A percentile compares a stretch with the other conserved stretches of the same genome.
Evolutionary conservation across 2,329 filamentous ascomycete species (phyloP).

Genomic region (Rhynchosporium secalis): DNA sequence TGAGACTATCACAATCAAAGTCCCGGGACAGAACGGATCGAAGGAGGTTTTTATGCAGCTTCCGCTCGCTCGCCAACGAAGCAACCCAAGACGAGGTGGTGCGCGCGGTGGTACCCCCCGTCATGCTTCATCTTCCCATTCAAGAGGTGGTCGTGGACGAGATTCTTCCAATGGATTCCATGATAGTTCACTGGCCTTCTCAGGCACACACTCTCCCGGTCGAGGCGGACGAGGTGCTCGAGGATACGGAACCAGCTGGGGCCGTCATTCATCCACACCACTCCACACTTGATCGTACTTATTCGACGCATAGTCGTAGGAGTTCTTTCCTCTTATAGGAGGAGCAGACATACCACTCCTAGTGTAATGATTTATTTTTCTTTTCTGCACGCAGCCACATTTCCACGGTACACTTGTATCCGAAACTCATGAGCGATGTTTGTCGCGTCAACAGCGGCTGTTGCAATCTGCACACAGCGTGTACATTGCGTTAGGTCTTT

Average conservation of each 20-base stretch:
- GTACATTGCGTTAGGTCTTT: constrained; percentile 35
- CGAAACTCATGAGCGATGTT: constrained; percentile 37
- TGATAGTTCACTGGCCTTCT: constrained; percentile 30
- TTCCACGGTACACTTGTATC: constrained; percentile 40
- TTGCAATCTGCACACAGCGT: constrained; percentile 37
- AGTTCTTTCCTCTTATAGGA: constrained; percentile 10
- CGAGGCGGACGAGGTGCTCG: constrained; percentile 32
- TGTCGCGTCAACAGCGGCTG: constrained; percentile 34
- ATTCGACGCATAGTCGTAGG: constrained; percentile 16
- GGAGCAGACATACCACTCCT: constrained; percentile 23
- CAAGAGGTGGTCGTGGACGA: constrained; percentile 36
- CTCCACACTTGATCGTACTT: constrained; percentile 34
- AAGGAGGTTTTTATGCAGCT: constrained; percentile 45
- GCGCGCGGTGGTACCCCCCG: constrained; percentile 31
- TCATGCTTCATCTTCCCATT: constrained; percentile 33
- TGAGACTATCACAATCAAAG: constrained; percentile 46
- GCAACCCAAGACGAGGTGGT: constrained; percentile 38
- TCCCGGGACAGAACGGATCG: constrained; percentile 48
- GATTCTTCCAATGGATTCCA: constrained; percentile 33
- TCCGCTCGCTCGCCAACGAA: constrained; percentile 32
- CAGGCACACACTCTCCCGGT: constrained; percentile 28
- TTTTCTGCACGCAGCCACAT: constrained; percentile 32
- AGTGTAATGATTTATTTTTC: constrained; percentile 32
- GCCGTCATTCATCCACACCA: constrained; percentile 35
- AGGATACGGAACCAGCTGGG: constrained; percentile 34